Evolutionary conservation across 257 asterid genomes (phyloP).

Genomic region (Nicotiana benthamiana): DNA sequence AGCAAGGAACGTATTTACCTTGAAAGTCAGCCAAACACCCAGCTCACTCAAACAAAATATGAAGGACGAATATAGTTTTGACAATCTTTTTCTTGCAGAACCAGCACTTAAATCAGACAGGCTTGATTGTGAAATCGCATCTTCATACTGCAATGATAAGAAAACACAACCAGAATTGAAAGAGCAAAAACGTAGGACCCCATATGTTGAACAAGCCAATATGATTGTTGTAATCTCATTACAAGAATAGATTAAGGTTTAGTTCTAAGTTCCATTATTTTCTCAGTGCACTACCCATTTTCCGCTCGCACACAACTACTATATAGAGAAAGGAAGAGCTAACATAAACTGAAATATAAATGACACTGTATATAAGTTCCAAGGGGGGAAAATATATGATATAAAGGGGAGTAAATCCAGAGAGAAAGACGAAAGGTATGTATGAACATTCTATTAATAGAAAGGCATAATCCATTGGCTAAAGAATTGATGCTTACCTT

Average conservation of each 20-base stretch:
- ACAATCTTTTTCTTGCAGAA: constrained; percentile 37
- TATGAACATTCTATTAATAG: background rate
- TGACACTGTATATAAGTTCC: background rate
- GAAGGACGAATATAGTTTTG: constrained; percentile 28
- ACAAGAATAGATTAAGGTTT: background rate
- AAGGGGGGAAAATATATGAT: background rate
- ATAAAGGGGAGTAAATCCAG: background rate
- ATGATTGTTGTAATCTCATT: background rate
- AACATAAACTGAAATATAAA: background rate
- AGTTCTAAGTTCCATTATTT: background rate
- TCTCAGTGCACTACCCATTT: background rate
- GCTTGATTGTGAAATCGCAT: constrained; percentile 13
- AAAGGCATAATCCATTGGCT: background rate
- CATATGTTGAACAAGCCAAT: background rate
- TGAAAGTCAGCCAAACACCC: constrained; percentile 64
- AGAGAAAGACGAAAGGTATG: background rate
- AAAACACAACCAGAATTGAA: constrained; percentile 11
- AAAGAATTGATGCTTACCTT: constrained; percentile 34
- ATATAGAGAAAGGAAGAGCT: background rate
- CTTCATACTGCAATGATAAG: constrained; percentile 34
- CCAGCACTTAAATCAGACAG: constrained; percentile 26
- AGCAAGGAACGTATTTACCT: constrained; percentile 37
- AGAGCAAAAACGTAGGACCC: background rate
- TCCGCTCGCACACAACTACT: background rate
- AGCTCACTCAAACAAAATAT: constrained; percentile 58